Evolutionary conservation across 2,329 filamentous ascomycete species (phyloP), one percentile per base, ranked within the genome.

Genomic region (Fusarium verrucosum): DNA sequence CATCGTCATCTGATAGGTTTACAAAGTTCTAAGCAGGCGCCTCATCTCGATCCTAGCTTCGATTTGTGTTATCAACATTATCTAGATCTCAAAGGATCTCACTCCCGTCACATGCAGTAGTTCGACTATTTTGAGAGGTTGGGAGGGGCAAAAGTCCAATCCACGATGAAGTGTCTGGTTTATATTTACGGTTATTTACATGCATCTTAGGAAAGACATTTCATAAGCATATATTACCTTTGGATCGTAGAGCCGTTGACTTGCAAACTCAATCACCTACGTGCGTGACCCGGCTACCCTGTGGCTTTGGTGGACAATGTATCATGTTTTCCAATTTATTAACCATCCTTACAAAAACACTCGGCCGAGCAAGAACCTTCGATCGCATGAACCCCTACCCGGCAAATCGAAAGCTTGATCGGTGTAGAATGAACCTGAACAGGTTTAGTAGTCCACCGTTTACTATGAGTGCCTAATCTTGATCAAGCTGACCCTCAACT

Each of bases 341-440:
- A 30, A 30, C 13, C 35, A 28, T 23, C 9, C 20, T 17, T 16
- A 20, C 20, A 30, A 33, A n/a, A 13, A 33, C 47, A 60, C 40
- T 61, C 56, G 56, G 58, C 58, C 56, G 56, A 61, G 42, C 41
- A 17, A 43, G 36, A 25, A 11, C 43, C 14, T 19, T 26, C 23
- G 17, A 37, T 17, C 37, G 38, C 11, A 37, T 28, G 7, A 25
- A 26, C 19, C 42, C 56, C 14, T 53, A 47, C 23, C 23, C 5
- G 20, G 25, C 28, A 35, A 32, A 61, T 22, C 17, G 35, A 32
- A 60, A 43, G n/a, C 44, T 30, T 33, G 56, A 38, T 42, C 19
- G 16, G 43, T 35, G 32, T 19, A 19, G 16, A 51, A 52, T 28
- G 13, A 42, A 46, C 49, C 52, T 25, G 33, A 58, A 43, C 9